Base-by-base conservation (phyloP, 768 basidiomycete genomes). In the Trametes cinnabarina region DNA sequence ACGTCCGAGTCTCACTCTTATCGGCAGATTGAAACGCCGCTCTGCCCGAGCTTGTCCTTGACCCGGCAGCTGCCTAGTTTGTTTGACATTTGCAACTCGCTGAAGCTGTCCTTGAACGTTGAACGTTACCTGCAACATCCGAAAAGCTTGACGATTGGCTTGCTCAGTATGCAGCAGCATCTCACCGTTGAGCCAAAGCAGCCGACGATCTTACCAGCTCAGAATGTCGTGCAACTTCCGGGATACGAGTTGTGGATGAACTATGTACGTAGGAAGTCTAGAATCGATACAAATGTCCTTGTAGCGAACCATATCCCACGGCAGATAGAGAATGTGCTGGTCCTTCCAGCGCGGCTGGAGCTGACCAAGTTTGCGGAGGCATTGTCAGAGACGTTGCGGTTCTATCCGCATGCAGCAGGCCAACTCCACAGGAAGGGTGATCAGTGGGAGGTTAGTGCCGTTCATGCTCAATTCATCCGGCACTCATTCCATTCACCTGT, bases 321-420 rank as follows among this genome's bases (percentile, higher is more conserved):
- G 23, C 32, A 66, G 65, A 64, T 68, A 9, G 60, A 64, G 49
- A 65, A 64, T 28, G 63, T 69, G 11, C 62, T 64, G 35, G 42
- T 60, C 17, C 15, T 65, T 2, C 57, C 64, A 12, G 7, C 40
- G 7, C 28, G 30, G 9, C 25, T 64, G 17, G 47, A 62, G 22
- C 3, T 47, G 26, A 9, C 15, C 2, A 20, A 35, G 4, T 65
- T 65, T 23, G 15, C 19, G 1, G 17, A 41, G 1, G 55, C 64
- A 3, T 19, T 65, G 9, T 26, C 41, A n/a, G 39, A 41, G 15
- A 35, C 47, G 9, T 22, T 60, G 17, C 46, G 32, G 2, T 7
- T 26, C 0, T 65, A 48, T 26, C 64, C 58, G 11, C 61, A 62
- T 43, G 58, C 55, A 2, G 51, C 57, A 19, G 64, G 64, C 7